These are phyloP conservation scores for Coemansia sp. DNA, from an alignment of 192 early-diverging fungal genomes.

Conservation along the genomic window DNA sequence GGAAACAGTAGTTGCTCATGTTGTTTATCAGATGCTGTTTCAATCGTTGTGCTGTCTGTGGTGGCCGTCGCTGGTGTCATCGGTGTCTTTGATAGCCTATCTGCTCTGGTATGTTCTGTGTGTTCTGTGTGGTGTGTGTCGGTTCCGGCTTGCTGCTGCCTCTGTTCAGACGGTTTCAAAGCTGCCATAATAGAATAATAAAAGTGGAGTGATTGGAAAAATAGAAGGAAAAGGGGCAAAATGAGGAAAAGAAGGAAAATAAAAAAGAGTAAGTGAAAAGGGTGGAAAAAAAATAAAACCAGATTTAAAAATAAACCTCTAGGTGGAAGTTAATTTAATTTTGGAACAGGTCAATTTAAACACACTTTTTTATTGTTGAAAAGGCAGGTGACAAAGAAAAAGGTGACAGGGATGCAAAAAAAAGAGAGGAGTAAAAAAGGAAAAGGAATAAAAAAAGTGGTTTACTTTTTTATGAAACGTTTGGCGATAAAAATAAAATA, in stretches of 20 bases:
- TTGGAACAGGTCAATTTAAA: no score
- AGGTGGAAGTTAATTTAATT: not conserved
- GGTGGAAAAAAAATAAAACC: not conserved
- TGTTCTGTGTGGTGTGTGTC: not conserved
- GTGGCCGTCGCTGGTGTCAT: not conserved
- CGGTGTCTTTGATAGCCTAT: not conserved
- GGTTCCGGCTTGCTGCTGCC: not conserved
- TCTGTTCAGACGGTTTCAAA: not conserved
- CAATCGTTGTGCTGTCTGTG: not conserved
- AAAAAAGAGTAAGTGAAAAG: not conserved
- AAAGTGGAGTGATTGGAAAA: not conserved
- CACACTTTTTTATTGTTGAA: not conserved
- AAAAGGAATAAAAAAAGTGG: constrained; percentile 9
- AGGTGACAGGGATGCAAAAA: not conserved
- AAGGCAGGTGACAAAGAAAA: not conserved
- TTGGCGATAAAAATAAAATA: no score
- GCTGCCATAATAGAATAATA: not conserved
- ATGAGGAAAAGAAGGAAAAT: no score
- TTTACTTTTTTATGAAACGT: not conserved
- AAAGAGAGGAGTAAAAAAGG: not conserved
- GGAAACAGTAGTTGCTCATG: not conserved
- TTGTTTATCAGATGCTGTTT: not conserved
- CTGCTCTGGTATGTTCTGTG: not conserved
- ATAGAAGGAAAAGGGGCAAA: not conserved
- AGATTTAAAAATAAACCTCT: not conserved